Evolutionary conservation across 148 eudicot species (phyloP), one percentile per base, ranked within the genome.

Genomic region (Nepenthes mirabilis): DNA sequence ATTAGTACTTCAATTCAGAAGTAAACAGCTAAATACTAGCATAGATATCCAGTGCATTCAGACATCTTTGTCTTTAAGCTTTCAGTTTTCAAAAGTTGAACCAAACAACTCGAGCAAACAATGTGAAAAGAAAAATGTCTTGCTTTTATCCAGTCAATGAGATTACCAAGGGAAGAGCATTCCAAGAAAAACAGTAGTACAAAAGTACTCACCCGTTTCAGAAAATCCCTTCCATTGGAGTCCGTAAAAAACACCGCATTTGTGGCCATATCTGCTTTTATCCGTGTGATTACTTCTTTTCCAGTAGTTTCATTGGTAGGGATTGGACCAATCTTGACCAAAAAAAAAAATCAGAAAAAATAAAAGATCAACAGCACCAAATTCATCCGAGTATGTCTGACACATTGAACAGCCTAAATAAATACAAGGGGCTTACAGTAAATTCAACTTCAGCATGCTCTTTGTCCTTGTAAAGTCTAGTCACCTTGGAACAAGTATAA

Each of bases 371-470:
- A 8, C 45, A 4, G 45, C 45, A 40, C 8, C 2, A 11, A 49
- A 11, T 45, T 49, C 52, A 49, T 2, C 52, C 11, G n/a, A 49
- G 52, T 2, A 49, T 5, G 13, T 11, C 1, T 49, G 12, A 3
- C 52, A 49, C 45, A 5, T 5, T 49, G 52, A 11, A 49, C 52
- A 5, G 12, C 3, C 3, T 5, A 11, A 10, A 12, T 2, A 49
- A n/a, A 49, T 11, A n/a, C 2, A 2, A 49, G 13, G 14, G 11
- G 48, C 86, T 78, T 69, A 90, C 97, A 14, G 86, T 86, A 62
- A 66, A 90, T 73, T 90, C 97, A 55, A 90, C 62, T 75, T 90
- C 97, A 75, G 86, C 95, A 66, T 90, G 86, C 60, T 86, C 97
- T 67, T 78, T 84, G 57, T 82, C 81, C 79, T 67, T 90, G 79